Evolutionary conservation across 129 eudicot genomes (phyloP).

Genomic region (Lonicera japonica): DNA sequence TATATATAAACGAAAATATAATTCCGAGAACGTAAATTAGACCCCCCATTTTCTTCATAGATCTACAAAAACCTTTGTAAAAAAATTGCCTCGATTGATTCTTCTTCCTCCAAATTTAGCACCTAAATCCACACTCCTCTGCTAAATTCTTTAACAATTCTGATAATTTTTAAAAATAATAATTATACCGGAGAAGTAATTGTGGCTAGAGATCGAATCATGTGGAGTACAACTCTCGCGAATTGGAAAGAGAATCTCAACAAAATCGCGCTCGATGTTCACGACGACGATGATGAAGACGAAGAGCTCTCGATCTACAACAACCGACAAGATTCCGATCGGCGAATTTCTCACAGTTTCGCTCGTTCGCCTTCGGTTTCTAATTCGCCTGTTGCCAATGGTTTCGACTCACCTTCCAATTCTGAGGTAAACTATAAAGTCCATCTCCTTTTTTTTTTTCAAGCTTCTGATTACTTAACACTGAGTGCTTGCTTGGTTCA

Average conservation of each 20-base stretch:
- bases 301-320: constrained; percentile 29
- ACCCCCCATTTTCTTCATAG: background rate
- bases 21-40: background rate
- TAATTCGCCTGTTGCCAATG: constrained; percentile 52
- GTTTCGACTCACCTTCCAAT: constrained; percentile 44
- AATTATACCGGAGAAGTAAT: constrained; percentile 5
- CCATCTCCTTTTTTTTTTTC: no score
- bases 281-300: constrained; percentile 60
- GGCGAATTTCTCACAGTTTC: constrained; percentile 50
- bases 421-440: no score
- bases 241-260: constrained; percentile 76
- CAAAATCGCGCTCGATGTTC: constrained; percentile 85
- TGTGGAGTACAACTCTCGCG: constrained; percentile 89
- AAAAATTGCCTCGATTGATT: background rate
- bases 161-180: background rate
- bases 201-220: constrained; percentile 22
- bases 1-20: no score
- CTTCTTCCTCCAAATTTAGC: background rate
- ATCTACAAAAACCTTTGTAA: background rate
- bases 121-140: background rate
- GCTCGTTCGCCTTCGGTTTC: constrained; percentile 32
- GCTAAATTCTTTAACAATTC: background rate
- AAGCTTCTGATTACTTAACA: no score
- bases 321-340: constrained; percentile 43
- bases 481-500: no score